Conservation (phyloP, 192 early-diverging fungal species). For the Entomortierella lignicola region DNA sequence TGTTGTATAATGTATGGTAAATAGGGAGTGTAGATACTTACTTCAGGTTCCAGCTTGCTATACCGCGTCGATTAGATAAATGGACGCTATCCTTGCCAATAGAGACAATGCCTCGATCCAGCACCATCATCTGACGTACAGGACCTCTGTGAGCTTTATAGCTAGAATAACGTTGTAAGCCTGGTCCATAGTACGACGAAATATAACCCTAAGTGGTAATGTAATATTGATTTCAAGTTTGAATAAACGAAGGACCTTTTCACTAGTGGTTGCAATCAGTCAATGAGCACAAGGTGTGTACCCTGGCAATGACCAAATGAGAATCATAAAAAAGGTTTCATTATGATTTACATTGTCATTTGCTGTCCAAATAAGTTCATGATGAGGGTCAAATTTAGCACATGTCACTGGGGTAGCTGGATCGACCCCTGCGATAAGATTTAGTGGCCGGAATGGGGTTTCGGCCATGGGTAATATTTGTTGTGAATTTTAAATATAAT, state of each 20-base stretch:
- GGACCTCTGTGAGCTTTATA: slow-evolving; percentile 73
- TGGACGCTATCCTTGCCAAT: slow-evolving; percentile 71
- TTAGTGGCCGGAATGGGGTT: slow-evolving; percentile 49
- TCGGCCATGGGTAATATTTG: slow-evolving; percentile 45
- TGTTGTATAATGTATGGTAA: no score
- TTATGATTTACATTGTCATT: slow-evolving; percentile 87
- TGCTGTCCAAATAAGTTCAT: slow-evolving; percentile 90
- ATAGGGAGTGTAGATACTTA: no score
- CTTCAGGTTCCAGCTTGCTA: slow-evolving; percentile 67
- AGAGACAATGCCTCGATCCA: slow-evolving; percentile 72
- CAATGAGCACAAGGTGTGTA: no score
- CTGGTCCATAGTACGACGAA: slow-evolving; percentile 69
- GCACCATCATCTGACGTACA: slow-evolving; percentile 73
- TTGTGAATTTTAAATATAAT: no score
- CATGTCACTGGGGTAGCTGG: slow-evolving; percentile 44
- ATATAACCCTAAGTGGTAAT: slow-evolving; percentile 70
- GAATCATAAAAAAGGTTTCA: no score
- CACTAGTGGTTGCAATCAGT: no score
- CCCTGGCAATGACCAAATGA: no score
- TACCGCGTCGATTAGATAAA: slow-evolving; percentile 66
- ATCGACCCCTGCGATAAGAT: slow-evolving; percentile 52
- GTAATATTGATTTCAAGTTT: no score
- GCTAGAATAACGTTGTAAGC: slow-evolving; percentile 77
- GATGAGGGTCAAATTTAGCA: slow-evolving; percentile 71
- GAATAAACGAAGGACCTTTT: no score